These are phyloP conservation scores for Balamuthia mandrillaris DNA, from an alignment of 208 protist genomes.

Conservation along the genomic window DNA sequence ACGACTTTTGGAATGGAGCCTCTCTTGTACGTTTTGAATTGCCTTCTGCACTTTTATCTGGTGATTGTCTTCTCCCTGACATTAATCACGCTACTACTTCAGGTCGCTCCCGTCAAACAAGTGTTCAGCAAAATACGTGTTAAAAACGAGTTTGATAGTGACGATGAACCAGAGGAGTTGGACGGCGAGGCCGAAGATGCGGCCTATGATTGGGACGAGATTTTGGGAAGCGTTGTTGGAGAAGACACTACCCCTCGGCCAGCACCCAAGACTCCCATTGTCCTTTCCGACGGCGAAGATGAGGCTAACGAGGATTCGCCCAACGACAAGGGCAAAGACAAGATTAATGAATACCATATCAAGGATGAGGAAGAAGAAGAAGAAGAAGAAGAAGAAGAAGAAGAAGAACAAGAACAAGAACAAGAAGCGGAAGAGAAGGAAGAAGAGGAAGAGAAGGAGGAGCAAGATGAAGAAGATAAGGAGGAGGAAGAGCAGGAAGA, in stretches of 20 bases:
- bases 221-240: conserved; percentile 13
- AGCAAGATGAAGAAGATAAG: not conserved
- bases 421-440: conserved; percentile 33
- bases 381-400: not conserved
- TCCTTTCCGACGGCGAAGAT: not conserved
- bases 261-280: too few species aligned
- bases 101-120: too few species aligned
- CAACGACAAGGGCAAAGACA: conserved; percentile 40
- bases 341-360: conserved; percentile 20
- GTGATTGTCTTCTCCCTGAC: too few species aligned
- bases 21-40: too few species aligned
- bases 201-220: conserved; percentile 4
- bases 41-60: too few species aligned
- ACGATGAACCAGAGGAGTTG: too few species aligned
- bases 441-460: not conserved
- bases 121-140: too few species aligned
- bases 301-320: not conserved
- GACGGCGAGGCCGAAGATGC: too few species aligned
- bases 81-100: too few species aligned
- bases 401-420: not conserved
- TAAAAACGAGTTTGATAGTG: too few species aligned
- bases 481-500: not conserved
- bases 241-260: too few species aligned
- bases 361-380: conserved; percentile 14
- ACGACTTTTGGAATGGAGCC: too few species aligned